Base-by-base conservation (phyloP, 139 green algal genomes). In the Yamagishiella unicocca region DNA sequence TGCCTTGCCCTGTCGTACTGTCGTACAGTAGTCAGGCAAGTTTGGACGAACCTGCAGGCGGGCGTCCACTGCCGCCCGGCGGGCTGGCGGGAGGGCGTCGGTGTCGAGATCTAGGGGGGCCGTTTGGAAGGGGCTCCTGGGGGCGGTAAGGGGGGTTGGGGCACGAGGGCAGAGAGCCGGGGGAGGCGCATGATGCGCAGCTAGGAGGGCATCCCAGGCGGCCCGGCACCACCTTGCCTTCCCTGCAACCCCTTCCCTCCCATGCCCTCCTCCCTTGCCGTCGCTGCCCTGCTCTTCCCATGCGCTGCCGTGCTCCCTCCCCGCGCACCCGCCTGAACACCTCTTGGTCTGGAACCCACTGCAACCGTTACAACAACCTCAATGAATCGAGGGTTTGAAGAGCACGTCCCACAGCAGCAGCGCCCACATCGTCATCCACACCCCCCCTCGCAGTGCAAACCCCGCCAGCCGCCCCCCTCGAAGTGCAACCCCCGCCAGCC, bases 391-490 rank as follows among this genome's bases (percentile, higher is more conserved):
- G n/a, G n/a, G n/a, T n/a, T n/a, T n/a, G 89, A 79, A 89, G n/a
- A 89, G n/a, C 58, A 89, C 76, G 35, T 90, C 85, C 84, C 90
- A 93, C 82, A 98, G 84, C 19, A 98, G 92, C 75, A 99, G 89
- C 22, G 88, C 91, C 83, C 96, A 98, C 27, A 99, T 78, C 3
- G 91, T 96, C 35, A 86, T 84, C 96, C 96, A 98, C 33, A 98
- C 90, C 95, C 94, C 14, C 92, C 92, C 83, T 98, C 96, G 40
- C 66, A 85, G 90, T 98, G 96, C 42, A 92, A 64, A 21, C 95
- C 96, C 50, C 82, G 75, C 95, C 95, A 98, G 45, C 89, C 82
- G 81, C 95, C 94, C 14, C 92, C 92, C 83, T 98, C 96, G 40
- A 61, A 85, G 90, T 98, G 96, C 42, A 92, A 64, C 24, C 95